Evolutionary conservation across 257 asterid genomes (phyloP).

Genomic region (Solanum bulbocastanum): DNA sequence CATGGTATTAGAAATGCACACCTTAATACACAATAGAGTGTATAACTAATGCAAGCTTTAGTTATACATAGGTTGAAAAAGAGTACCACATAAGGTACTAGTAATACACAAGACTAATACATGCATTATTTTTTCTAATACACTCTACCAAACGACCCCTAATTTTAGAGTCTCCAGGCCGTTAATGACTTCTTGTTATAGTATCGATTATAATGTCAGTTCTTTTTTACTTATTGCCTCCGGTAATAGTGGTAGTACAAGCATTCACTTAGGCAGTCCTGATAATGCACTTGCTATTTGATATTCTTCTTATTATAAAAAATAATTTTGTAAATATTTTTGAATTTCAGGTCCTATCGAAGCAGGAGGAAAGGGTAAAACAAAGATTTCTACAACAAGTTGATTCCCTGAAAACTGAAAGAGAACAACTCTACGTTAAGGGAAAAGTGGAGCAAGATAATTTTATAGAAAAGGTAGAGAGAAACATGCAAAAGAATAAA

Average conservation of each 20-base stretch:
- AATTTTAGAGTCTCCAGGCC: neutral
- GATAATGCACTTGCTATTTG: neutral
- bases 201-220: neutral
- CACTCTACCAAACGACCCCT: too few relatives aligned
- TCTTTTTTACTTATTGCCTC: neutral
- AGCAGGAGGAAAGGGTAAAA: conserved; percentile 52
- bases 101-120: too few relatives aligned
- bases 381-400: conserved; percentile 1
- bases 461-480: conserved; percentile 30
- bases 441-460: conserved; percentile 26
- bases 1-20: too few relatives aligned
- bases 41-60: too few relatives aligned
- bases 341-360: conserved; percentile 6
- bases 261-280: neutral
- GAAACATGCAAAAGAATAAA: conserved; percentile 17
- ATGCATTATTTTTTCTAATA: too few relatives aligned
- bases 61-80: too few relatives aligned
- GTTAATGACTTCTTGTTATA: neutral
- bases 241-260: neutral
- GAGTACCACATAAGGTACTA: too few relatives aligned
- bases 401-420: conserved; percentile 18
- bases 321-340: neutral
- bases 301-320: neutral
- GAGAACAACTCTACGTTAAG: conserved; percentile 22
- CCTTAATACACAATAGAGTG: too few relatives aligned